Evolutionary conservation across 176 grass and related monocot genomes (phyloP).

Genomic region (Tuctoria greenei): DNA sequence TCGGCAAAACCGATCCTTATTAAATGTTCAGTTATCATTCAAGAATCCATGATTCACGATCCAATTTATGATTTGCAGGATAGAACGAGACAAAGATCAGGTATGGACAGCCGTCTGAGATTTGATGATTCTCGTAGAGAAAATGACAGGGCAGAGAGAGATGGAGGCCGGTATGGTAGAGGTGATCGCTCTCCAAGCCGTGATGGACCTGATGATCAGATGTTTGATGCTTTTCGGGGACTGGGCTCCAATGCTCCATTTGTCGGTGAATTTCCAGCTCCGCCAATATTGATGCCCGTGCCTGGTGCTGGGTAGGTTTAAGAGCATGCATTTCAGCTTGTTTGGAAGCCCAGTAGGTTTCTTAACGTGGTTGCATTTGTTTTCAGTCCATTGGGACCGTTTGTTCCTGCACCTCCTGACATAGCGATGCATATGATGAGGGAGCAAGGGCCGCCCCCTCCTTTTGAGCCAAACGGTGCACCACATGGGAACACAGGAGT

Average conservation of each 20-base stretch:
- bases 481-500: slow-evolving; percentile 57
- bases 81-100: slow-evolving; percentile 51
- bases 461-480: slow-evolving; percentile 60
- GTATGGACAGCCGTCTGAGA: too few species aligned
- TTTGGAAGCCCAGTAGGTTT: background rate
- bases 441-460: slow-evolving; percentile 62
- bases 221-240: slow-evolving; percentile 65
- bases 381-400: slow-evolving; percentile 87
- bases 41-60: slow-evolving; percentile 11
- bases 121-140: too few species aligned
- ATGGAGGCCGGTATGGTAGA: too few species aligned
- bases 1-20: background rate
- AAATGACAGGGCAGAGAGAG: too few species aligned
- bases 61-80: slow-evolving; percentile 46
- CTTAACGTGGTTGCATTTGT: slow-evolving; percentile 28
- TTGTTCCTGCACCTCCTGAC: slow-evolving; percentile 97
- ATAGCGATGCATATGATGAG: slow-evolving; percentile 97
- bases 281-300: slow-evolving; percentile 88
- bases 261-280: slow-evolving; percentile 65
- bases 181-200: too few species aligned
- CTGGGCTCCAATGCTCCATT: slow-evolving; percentile 64
- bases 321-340: slow-evolving; percentile 8
- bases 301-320: slow-evolving; percentile 84
- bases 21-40: background rate
- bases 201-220: slow-evolving; percentile 49